Percentiles rank a stretch among this genome's conserved stretches.
These are phyloP conservation scores for Punica granatum DNA, from an alignment of 345 rosid genomes.

Conservation along the genomic window DNA sequence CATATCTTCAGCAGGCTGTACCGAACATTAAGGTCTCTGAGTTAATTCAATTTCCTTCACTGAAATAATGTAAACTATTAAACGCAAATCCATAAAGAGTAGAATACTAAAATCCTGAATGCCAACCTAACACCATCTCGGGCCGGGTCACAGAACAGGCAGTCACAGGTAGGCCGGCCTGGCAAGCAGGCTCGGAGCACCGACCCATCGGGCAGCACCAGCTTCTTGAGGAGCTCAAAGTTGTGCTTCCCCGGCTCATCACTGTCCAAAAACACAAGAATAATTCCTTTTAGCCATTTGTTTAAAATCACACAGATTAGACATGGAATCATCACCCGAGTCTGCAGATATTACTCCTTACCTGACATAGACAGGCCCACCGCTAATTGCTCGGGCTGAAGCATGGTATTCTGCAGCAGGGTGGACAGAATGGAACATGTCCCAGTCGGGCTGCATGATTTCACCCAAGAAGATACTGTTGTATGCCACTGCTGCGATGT, in stretches of 20 bases:
- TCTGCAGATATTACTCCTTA: conserved; percentile 5
- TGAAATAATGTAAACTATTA: too few species aligned
- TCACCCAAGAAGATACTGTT: conserved; percentile 90
- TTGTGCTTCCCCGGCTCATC: conserved; percentile 93
- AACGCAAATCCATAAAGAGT: too few species aligned
- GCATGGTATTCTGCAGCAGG: conserved; percentile 95
- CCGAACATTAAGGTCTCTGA: conserved; percentile 7
- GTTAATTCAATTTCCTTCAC: neutral
- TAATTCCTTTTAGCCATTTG: neutral
- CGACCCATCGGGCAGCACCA: conserved; percentile 87
- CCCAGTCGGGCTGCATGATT: conserved; percentile 94
- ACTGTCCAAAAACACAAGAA: conserved; percentile 30
- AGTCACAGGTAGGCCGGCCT: conserved; percentile 85
- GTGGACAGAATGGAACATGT: conserved; percentile 89
- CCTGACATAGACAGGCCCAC: conserved; percentile 92
- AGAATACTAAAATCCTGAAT: neutral
- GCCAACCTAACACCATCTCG: conserved; percentile 77
- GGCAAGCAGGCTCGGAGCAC: conserved; percentile 78
- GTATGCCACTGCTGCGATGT: conserved; percentile 80
- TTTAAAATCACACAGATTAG: neutral
- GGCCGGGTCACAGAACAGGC: conserved; percentile 78
- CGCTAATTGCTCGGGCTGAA: conserved; percentile 90
- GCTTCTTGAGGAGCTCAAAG: conserved; percentile 64
- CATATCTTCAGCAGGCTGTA: conserved; percentile 91
- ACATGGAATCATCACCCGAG: neutral